These are phyloP conservation scores for barrel medic (Medicago truncatula) DNA, from an alignment of 306 rosid genomes.

Conservation along the genomic window DNA sequence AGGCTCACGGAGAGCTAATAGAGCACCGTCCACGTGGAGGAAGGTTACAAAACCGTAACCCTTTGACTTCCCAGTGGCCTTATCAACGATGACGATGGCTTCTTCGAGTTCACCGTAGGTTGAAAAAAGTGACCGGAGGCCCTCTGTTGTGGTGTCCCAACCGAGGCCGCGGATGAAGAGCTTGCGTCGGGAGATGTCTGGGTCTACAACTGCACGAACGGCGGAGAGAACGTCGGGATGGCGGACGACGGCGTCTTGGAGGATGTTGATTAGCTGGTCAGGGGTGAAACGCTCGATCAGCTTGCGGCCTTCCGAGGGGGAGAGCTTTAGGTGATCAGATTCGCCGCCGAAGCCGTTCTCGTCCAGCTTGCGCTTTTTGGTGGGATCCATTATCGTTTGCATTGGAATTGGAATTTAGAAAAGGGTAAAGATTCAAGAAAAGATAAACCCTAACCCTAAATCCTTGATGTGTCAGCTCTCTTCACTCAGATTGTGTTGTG, in stretches of 20 bases:
- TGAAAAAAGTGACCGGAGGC: constrained; percentile 86
- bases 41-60: constrained; percentile 96
- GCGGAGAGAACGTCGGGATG: constrained; percentile 82
- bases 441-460: constrained; percentile 64
- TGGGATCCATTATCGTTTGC: constrained; percentile 58
- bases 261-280: constrained; percentile 76
- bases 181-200: constrained; percentile 87
- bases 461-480: constrained; percentile 17
- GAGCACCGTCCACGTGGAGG: constrained; percentile 83
- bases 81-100: constrained; percentile 87
- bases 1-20: constrained; percentile 88
- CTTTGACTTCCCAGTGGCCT: constrained; percentile 79
- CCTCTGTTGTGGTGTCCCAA: constrained; percentile 93
- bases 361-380: constrained; percentile 87
- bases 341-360: constrained; percentile 69
- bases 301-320: constrained; percentile 75
- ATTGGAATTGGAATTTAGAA: constrained; percentile 1
- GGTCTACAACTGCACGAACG: constrained; percentile 70
- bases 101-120: constrained; percentile 93
- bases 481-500: no score
- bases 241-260: constrained; percentile 72
- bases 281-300: constrained; percentile 76
- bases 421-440: neutral
- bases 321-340: constrained; percentile 46
- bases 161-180: constrained; percentile 96